These are phyloP conservation scores for Striga hermonthica DNA, from an alignment of 305 asterid genomes.

Conservation along the genomic window DNA sequence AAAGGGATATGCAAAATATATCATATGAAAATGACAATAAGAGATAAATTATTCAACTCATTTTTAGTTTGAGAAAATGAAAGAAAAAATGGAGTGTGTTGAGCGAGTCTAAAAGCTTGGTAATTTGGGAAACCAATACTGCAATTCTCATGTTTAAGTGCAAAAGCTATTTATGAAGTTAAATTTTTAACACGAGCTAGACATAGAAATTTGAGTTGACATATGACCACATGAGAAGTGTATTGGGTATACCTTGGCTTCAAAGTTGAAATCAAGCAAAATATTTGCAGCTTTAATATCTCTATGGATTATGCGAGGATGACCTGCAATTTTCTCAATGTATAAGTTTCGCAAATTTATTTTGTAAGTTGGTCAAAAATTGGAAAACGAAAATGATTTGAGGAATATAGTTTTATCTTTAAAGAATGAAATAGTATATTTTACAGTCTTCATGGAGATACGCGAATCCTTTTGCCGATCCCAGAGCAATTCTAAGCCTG, in stretches of 20 bases:
- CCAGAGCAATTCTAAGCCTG: slow-evolving; percentile 60
- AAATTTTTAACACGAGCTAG: no score
- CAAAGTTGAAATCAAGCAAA: slow-evolving; percentile 48
- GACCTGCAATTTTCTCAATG: slow-evolving; percentile 38
- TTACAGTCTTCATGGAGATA: slow-evolving; percentile 77
- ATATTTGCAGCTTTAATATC: slow-evolving; percentile 71
- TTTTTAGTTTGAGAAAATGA: no score
- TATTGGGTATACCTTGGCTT: slow-evolving; percentile 47
- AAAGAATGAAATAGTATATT: slow-evolving; percentile 3
- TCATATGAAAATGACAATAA: neutral
- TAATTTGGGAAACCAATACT: no score
- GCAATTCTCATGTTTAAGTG: no score
- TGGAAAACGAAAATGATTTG: neutral
- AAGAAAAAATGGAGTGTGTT: no score
- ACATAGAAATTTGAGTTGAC: no score
- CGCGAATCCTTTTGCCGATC: slow-evolving; percentile 71
- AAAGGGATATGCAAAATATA: neutral
- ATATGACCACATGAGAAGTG: no score
- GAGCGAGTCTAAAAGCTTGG: no score
- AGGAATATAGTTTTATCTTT: neutral
- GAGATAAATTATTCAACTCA: neutral
- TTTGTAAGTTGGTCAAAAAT: neutral
- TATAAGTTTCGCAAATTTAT: neutral
- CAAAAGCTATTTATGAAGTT: no score
- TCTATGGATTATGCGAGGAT: slow-evolving; percentile 72